Conservation (phyloP, 2,329 filamentous ascomycete genomes). For the Claviceps sp. region DNA sequence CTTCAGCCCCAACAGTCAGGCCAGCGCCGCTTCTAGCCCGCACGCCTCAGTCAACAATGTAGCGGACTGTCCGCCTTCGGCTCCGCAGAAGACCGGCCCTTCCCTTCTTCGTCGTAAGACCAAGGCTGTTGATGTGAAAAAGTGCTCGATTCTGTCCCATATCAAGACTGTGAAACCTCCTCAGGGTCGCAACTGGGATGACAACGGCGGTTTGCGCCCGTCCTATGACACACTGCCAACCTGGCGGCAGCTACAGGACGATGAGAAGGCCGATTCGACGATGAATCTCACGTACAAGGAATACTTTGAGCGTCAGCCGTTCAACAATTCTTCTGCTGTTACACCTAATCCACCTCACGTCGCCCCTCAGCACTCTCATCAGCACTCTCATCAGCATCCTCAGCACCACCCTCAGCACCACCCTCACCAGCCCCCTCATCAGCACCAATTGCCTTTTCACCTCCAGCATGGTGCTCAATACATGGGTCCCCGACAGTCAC, state of each 20-base stretch:
- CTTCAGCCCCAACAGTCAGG: constrained; percentile 60
- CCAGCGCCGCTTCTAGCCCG: constrained; percentile 62
- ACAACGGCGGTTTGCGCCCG: constrained; percentile 71
- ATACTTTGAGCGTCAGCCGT: constrained; percentile 59
- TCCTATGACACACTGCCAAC: constrained; percentile 75
- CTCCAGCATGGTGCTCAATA: constrained; percentile 61
- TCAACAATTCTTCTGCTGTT: constrained; percentile 43
- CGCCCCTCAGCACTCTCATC: constrained; percentile 62
- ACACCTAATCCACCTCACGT: constrained; percentile 58
- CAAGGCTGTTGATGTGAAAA: constrained; percentile 56
- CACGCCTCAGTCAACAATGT: constrained; percentile 43
- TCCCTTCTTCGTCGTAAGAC: constrained; percentile 58
- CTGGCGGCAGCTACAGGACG: constrained; percentile 62
- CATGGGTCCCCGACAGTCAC: constrained; percentile 54
- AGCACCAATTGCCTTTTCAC: constrained; percentile 73
- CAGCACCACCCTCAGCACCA: constrained; percentile 37
- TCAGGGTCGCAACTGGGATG: constrained; percentile 48
- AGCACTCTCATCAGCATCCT: constrained; percentile 75
- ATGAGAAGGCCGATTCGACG: constrained; percentile 55
- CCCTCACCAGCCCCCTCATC: constrained; percentile 39
- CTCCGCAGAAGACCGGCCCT: constrained; percentile 14
- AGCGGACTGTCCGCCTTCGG: constrained; percentile 17
- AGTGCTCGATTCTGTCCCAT: constrained; percentile 42
- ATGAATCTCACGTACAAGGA: constrained; percentile 59
- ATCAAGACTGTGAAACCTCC: constrained; percentile 41